Base-by-base conservation (phyloP, 106 monocot species). In the Dactylorhiza incarnata region DNA sequence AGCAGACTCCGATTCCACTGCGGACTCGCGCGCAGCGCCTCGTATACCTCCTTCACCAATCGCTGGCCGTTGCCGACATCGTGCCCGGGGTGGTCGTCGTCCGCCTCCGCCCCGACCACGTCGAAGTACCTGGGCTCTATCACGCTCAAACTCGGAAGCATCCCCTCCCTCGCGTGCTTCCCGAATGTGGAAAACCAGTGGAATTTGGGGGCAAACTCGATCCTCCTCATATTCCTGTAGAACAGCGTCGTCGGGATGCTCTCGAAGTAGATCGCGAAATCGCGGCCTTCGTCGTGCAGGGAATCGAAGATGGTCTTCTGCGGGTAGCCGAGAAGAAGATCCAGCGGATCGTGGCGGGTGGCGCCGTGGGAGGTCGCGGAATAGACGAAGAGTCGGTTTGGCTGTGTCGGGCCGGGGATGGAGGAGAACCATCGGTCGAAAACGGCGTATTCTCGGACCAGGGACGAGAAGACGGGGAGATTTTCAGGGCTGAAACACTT, bases 291-390 rank as follows among this genome's bases (percentile, higher is more conserved):
- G 2, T 86, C 85, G 17, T 78, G 76, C 22, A 94, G 80, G 13
- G 89, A 94, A 75, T 94, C 94, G 65, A 94, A 94, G 75, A 94
- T 94, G 78, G 94, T 89, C 78, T 77, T 83, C 63, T 94, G 94
- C 5, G 91, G 94, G 66, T 84, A 94, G 25, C 94, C 94, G n/a
- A 25, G 10, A 26, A 89, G 61, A 0, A 94, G 83, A 15, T 80
- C 63, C 14, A 48, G 7, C 73, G 75, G 78, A 50, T 84, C 87
- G 52, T 94, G 81, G 76, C 77, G 59, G 6, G 75, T 78, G 16
- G 85, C 74, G 49, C 94, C 94, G 46, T 80, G 83, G 47, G 94
- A 94, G 26, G 94, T 94, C 11, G 87, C 91, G 9, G 94, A 94
- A 85, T 85, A 94, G 56, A 89, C 78, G 68, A 91, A 94, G 9